Conservation (phyloP, 306 rosid genomes). For the Dryas octopetala region DNA sequence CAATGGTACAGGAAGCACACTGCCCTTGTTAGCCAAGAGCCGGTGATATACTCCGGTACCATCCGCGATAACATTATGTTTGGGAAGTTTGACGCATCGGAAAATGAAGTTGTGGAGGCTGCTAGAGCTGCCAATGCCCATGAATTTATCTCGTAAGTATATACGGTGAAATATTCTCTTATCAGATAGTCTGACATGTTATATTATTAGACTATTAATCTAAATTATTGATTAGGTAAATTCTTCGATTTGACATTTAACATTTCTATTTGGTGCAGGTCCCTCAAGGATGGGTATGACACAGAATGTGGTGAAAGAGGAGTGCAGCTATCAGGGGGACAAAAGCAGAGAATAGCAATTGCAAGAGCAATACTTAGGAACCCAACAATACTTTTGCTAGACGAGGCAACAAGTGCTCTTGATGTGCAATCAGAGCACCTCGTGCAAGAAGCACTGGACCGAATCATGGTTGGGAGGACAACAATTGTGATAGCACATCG, state of each 20-base stretch:
- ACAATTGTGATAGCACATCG: conserved; percentile 93
- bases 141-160: conserved; percentile 82
- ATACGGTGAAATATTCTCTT: not conserved
- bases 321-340: conserved; percentile 93
- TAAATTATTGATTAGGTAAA: too few species aligned
- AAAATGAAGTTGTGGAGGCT: conserved; percentile 76
- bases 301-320: conserved; percentile 98
- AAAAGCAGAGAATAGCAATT: conserved; percentile 89
- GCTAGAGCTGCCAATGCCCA: conserved; percentile 87
- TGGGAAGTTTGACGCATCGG: conserved; percentile 75
- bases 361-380: conserved; percentile 89
- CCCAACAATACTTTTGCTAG: conserved; percentile 69
- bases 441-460: conserved; percentile 88
- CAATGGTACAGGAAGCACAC: conserved; percentile 79
- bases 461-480: conserved; percentile 80
- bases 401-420: conserved; percentile 93
- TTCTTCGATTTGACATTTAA: too few species aligned
- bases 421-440: conserved; percentile 88
- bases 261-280: conserved; percentile 36
- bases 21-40: conserved; percentile 93
- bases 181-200: too few species aligned
- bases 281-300: conserved; percentile 79
- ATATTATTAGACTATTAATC: too few species aligned
- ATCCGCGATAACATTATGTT: conserved; percentile 71
- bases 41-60: conserved; percentile 73